These are phyloP conservation scores for Solanum aculeatissimum DNA, from an alignment of 305 asterid genomes.

Conservation along the genomic window DNA sequence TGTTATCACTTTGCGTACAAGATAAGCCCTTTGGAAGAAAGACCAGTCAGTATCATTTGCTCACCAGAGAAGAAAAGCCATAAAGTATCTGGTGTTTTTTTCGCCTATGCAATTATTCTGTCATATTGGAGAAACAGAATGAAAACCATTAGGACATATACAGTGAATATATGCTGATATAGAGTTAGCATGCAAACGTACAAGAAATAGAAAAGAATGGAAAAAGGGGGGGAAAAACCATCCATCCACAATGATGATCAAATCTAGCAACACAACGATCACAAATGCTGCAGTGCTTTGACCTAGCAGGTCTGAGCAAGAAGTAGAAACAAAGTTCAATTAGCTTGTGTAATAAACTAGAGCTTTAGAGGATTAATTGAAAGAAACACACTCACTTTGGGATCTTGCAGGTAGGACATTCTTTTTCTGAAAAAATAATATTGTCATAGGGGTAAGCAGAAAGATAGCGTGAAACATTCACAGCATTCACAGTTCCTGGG, in stretches of 20 bases:
- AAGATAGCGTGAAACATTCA: conserved; percentile 65
- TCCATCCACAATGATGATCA: conserved; percentile 99
- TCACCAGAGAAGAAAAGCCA: conserved; percentile 95
- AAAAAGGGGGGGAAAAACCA: conserved; percentile 37
- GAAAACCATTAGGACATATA: background rate
- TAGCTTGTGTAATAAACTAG: background rate
- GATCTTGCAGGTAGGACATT: conserved; percentile 91
- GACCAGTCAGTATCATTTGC: conserved; percentile 13
- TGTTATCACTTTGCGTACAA: background rate
- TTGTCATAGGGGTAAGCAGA: conserved; percentile 86
- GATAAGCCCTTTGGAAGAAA: background rate
- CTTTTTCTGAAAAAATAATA: conserved; percentile 67
- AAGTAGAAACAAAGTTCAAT: conserved; percentile 5
- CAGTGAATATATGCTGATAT: conserved; percentile 1
- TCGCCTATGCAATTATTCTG: conserved; percentile 99
- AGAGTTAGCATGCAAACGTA: background rate
- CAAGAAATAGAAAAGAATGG: conserved; percentile 4
- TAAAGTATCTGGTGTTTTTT: conserved; percentile 85
- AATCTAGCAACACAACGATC: conserved; percentile 93
- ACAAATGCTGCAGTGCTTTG: conserved; percentile 94
- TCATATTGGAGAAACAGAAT: conserved; percentile 10
- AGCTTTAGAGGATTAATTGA: background rate
- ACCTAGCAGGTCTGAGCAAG: conserved; percentile 81
- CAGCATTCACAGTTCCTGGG: conserved; percentile 79
- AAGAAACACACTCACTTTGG: conserved; percentile 52